Conservation (phyloP, 106 monocot genomes). For the Phalaenopsis equestris region DNA sequence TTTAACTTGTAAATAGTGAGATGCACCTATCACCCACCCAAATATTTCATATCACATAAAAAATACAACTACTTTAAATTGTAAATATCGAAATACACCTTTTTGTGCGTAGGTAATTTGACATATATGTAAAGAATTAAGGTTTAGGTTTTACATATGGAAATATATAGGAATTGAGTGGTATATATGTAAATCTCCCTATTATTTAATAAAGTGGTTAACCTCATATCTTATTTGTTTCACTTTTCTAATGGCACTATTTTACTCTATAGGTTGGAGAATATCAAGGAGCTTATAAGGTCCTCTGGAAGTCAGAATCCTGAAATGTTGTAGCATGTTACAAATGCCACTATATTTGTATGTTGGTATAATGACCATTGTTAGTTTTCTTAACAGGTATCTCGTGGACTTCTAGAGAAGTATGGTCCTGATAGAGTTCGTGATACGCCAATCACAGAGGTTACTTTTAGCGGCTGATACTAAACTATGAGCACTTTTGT, state of each 20-base stretch:
- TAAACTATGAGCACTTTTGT: background rate
- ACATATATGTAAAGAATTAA: too few relatives aligned
- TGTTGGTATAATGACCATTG: background rate
- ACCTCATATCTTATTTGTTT: background rate
- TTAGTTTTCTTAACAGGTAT: constrained; percentile 38
- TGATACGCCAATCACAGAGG: constrained; percentile 99
- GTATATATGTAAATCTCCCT: too few relatives aligned
- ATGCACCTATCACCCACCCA: too few relatives aligned
- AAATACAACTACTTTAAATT: too few relatives aligned
- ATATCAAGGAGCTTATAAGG: constrained; percentile 99
- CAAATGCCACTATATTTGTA: background rate
- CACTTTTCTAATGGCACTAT: constrained; percentile 3
- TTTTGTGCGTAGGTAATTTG: too few relatives aligned
- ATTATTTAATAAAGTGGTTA: background rate
- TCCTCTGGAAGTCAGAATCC: constrained; percentile 9
- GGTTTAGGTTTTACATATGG: too few relatives aligned
- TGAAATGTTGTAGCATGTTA: background rate
- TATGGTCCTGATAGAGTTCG: constrained; percentile 98
- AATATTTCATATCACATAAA: too few relatives aligned
- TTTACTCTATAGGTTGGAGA: constrained; percentile 72
- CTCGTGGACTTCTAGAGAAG: constrained; percentile 87
- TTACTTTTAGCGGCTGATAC: constrained; percentile 4
- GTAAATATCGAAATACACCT: too few relatives aligned
- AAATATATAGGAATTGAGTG: too few relatives aligned
- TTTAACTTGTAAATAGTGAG: too few relatives aligned